Evolutionary conservation across 805 yeast genomes (phyloP).

Genomic region (Yamadazyma tumulicola): DNA sequence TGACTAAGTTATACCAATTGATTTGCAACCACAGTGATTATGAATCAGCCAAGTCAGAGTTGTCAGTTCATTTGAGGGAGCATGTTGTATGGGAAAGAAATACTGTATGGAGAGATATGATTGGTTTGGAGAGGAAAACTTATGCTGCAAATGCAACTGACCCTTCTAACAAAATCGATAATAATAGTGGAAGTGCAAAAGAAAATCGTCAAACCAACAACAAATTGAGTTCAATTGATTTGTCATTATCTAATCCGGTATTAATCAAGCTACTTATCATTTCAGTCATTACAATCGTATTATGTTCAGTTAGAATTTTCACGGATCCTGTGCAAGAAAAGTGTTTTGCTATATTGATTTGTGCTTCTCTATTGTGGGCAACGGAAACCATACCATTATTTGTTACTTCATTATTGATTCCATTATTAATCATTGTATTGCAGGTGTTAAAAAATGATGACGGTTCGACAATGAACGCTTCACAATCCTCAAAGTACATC

Average conservation of each 20-base stretch:
- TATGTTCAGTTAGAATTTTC: conserved; percentile 29
- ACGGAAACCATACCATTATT: conserved; percentile 91
- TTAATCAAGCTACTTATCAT: conserved; percentile 47
- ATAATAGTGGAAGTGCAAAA: conserved; percentile 9
- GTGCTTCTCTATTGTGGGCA: conserved; percentile 90
- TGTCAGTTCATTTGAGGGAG: conserved; percentile 54
- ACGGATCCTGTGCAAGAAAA: conserved; percentile 33
- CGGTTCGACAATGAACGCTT: conserved; percentile 42
- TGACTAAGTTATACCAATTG: conserved; percentile 36
- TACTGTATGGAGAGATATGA: conserved; percentile 56
- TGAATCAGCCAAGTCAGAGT: conserved; percentile 48
- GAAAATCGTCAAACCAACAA: conserved; percentile 7
- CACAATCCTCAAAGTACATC: conserved; percentile 42
- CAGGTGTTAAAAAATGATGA: conserved; percentile 60
- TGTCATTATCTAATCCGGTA: conserved; percentile 31
- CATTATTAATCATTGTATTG: conserved; percentile 71
- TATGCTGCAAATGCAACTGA: conserved; percentile 56
- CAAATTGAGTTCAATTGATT: conserved; percentile 15
- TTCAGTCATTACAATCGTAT: conserved; percentile 39
- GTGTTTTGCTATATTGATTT: conserved; percentile 74
- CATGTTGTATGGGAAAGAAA: conserved; percentile 56
- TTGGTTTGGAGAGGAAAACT: conserved; percentile 63
- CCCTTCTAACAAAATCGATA: conserved; percentile 1
- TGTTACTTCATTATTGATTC: conserved; percentile 82
- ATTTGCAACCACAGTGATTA: conserved; percentile 38